Percentiles rank a stretch among this genome's conserved stretches.
Conservation (phyloP, 805 yeast species). For the Pichia occidentalis region DNA sequence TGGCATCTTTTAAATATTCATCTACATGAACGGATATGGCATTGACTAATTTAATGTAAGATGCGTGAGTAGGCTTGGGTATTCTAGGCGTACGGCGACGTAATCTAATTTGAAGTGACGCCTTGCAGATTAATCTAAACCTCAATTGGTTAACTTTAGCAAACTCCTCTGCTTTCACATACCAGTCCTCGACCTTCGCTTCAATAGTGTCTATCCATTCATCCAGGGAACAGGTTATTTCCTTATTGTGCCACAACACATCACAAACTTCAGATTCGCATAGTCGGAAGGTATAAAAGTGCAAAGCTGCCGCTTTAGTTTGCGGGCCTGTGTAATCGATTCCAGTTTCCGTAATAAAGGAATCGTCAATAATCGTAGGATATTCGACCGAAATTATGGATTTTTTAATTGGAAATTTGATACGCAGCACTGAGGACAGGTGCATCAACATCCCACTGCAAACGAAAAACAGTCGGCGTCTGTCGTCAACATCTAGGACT, state of each 20-base stretch:
- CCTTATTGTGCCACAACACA: slow-evolving; percentile 14
- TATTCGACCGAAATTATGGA: slow-evolving; percentile 8
- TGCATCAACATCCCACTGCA: slow-evolving; percentile 12
- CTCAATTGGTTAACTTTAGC: slow-evolving; percentile 14
- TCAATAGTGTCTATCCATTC: slow-evolving; percentile 11
- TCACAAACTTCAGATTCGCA: slow-evolving; percentile 15
- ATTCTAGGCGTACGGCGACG: slow-evolving; percentile 14
- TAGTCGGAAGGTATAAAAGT: slow-evolving; percentile 10
- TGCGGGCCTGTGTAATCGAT: slow-evolving; percentile 15
- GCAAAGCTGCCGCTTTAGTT: slow-evolving; percentile 15
- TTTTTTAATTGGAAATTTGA: slow-evolving; percentile 12
- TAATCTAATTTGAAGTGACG: slow-evolving; percentile 11
- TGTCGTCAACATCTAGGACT: slow-evolving; percentile 10
- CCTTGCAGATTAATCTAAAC: slow-evolving; percentile 12
- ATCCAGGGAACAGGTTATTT: slow-evolving; percentile 2
- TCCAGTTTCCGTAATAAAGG: slow-evolving; percentile 11
- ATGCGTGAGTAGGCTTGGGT: slow-evolving; percentile 5
- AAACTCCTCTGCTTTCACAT: slow-evolving; percentile 13
- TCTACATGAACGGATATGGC: slow-evolving; percentile 6
- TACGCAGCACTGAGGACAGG: slow-evolving; percentile 6
- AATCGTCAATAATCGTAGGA: slow-evolving; percentile 14
- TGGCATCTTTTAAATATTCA: slow-evolving; percentile 13
- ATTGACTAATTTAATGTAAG: slow-evolving; percentile 6
- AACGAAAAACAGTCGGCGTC: slow-evolving; percentile 11
- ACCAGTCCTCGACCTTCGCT: slow-evolving; percentile 11